Evolutionary conservation across 768 basidiomycete species (phyloP), one percentile per base, ranked within the genome.

Genomic region (Hypsizygus marmoreus): DNA sequence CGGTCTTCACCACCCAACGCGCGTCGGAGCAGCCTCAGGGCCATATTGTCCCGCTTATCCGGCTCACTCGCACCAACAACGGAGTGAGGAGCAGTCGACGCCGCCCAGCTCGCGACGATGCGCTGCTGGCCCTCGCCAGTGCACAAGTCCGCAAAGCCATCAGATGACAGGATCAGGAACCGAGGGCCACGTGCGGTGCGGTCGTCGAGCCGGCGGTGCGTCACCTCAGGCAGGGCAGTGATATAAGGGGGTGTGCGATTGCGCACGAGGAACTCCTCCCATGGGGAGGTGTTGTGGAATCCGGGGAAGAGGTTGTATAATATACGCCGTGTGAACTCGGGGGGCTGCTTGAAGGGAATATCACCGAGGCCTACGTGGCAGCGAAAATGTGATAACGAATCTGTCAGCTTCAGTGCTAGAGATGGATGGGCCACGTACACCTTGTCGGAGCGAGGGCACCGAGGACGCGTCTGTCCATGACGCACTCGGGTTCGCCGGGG

Each of bases 401-500:
- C 40, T 39, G 46, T 46, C 49, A 49, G 43, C 25, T 45, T 42
- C 56, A 59, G 33, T 52, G 46, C 39, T 41, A 31, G 53, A 54
- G 52, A 53, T 20, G 45, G 24, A 49, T n/a, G n/a, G n/a, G n/a
- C n/a, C 12, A 75, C 81, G 57, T 59, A 88, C 88, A 85, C 66
- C 88, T 76, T 55, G 84, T 86, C 41, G 87, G 86, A 3, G 87
- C 85, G 22, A 91, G 77, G 45, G 85, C 86, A 44, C 88, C 88
- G 40, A 90, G 79, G 39, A 90, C 81, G 39, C 88, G 75, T 53
- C 74, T 70, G 50, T 87, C 80, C 36, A 81, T 56, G 32, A 88
- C 71, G 51, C 83, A 86, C 51, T 84, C 85, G 12, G 78, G 68
- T 64, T 91, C 88, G 35, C 74, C 79, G 32, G 87, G 84, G 58